Percentiles rank a stretch among this genome's conserved stretches.
phyloP scores from a whole-genome alignment of 2,329 filamentous ascomycete genomes.

The Colletotrichum shisoi region DNA sequence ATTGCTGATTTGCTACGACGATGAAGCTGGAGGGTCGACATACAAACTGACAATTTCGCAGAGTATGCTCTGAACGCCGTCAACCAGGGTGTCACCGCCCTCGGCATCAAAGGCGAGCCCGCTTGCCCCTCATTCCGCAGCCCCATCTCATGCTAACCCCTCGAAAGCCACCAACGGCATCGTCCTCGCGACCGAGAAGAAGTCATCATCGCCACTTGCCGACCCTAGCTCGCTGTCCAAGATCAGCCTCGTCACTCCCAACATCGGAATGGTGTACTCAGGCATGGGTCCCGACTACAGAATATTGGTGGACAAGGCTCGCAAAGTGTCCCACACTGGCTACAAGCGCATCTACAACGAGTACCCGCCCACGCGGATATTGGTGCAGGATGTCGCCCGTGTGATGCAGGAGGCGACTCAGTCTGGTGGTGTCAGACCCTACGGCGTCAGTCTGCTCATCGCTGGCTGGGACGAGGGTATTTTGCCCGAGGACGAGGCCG shows the following conservation, averaged over 20 bases:
- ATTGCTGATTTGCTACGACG: neutral
- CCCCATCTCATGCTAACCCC: conserved; percentile 40
- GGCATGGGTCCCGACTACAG: conserved; percentile 99
- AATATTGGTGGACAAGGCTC: conserved; percentile 95
- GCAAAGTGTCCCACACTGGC: conserved; percentile 95
- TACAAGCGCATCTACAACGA: conserved; percentile 99
- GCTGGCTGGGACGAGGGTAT: conserved; percentile 98
- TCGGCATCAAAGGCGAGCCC: conserved; percentile 91
- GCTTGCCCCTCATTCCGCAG: conserved; percentile 12
- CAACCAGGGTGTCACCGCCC: conserved; percentile 97
- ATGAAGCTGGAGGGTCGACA: neutral
- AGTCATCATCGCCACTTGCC: conserved; percentile 96
- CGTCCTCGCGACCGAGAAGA: conserved; percentile 98
- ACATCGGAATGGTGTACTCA: conserved; percentile 99
- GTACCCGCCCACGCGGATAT: conserved; percentile 98
- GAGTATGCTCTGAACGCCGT: conserved; percentile 99
- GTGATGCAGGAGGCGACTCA: conserved; percentile 99
- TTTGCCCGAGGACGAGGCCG: conserved; percentile 78
- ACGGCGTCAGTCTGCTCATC: conserved; percentile 93
- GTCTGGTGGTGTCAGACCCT: conserved; percentile 94
- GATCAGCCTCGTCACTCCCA: conserved; percentile 96
- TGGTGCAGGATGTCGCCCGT: conserved; percentile 96
- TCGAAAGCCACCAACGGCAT: conserved; percentile 91
- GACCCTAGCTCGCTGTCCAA: conserved; percentile 95
- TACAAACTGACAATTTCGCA: conserved; percentile 52